Percentiles rank a stretch among this genome's conserved stretches.
Conservation (phyloP, 2,329 filamentous ascomycete species). For the Graphilbum ipis-grandicollis region DNA sequence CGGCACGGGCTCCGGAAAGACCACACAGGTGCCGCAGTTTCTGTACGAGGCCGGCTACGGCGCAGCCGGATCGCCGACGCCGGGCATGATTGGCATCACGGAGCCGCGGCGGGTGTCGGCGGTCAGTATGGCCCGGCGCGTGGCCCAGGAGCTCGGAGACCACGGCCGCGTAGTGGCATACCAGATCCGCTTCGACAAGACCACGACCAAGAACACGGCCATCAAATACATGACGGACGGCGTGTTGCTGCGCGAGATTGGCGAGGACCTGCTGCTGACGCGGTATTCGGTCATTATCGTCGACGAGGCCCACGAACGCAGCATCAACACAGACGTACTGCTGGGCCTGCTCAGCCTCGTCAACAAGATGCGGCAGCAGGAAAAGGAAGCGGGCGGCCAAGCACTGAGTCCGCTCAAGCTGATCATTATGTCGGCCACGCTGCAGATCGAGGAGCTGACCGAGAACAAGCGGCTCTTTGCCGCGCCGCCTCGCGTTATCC, state of each 20-base stretch:
- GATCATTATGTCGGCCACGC: conserved; percentile 94
- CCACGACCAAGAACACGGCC: conserved; percentile 60
- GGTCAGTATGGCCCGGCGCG: conserved; percentile 90
- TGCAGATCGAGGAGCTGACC: conserved; percentile 79
- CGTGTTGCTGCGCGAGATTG: conserved; percentile 79
- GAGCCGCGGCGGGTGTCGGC: conserved; percentile 90
- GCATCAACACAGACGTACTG: conserved; percentile 94
- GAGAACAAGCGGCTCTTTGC: conserved; percentile 69
- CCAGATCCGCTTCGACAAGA: conserved; percentile 89
- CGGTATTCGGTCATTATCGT: conserved; percentile 93
- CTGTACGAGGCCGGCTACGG: conserved; percentile 89
- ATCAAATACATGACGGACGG: conserved; percentile 99
- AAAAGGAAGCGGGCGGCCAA: conserved; percentile 42
- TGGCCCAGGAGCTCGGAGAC: conserved; percentile 67
- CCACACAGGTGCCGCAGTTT: conserved; percentile 93
- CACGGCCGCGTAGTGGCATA: conserved; percentile 69
- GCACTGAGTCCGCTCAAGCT: conserved; percentile 70
- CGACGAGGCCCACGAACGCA: conserved; percentile 93
- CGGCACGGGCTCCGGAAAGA: conserved; percentile 92
- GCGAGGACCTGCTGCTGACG: conserved; percentile 68
- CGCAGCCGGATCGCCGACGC: conserved; percentile 56
- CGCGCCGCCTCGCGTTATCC: conserved; percentile 61
- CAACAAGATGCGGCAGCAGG: conserved; percentile 59
- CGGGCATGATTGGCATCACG: conserved; percentile 87
- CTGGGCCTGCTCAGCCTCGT: conserved; percentile 93